A percentile compares a stretch with the other conserved stretches of the same genome.
Evolutionary conservation across 768 basidiomycete species (phyloP).

Genomic region (Cyclocybe cylindracea): DNA sequence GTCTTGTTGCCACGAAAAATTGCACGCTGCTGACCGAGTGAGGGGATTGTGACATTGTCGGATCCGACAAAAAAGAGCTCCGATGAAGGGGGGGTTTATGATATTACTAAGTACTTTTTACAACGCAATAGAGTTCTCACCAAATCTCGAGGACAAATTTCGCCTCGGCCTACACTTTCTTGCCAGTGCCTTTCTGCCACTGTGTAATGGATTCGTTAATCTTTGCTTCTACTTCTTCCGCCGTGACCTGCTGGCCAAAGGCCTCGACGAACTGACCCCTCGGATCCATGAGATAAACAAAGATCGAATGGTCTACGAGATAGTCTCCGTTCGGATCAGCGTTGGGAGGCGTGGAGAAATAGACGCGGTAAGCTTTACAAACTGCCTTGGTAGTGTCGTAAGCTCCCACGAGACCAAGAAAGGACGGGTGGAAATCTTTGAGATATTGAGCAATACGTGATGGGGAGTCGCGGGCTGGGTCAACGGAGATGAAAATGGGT

Average conservation of each 20-base stretch:
- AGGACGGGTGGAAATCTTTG: constrained; percentile 87
- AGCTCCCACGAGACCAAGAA: constrained; percentile 84
- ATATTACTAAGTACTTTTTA: constrained; percentile 12
- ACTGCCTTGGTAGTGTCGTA: constrained; percentile 82
- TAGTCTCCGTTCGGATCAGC: constrained; percentile 91
- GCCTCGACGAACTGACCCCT: constrained; percentile 93
- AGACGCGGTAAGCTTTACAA: constrained; percentile 96
- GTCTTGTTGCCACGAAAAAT: too few relatives aligned
- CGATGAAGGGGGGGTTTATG: constrained; percentile 7
- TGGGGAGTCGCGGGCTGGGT: constrained; percentile 86
- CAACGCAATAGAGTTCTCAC: constrained; percentile 8
- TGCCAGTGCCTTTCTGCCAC: constrained; percentile 43
- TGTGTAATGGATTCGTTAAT: constrained; percentile 50
- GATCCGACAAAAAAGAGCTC: too few relatives aligned
- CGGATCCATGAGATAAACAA: constrained; percentile 98
- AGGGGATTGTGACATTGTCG: too few relatives aligned
- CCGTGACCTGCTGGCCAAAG: constrained; percentile 81
- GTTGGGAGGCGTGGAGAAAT: constrained; percentile 93
- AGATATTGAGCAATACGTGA: constrained; percentile 64
- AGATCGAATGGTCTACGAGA: constrained; percentile 95
- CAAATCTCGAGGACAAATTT: not conserved
- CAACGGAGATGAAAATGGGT: constrained; percentile 95
- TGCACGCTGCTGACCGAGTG: too few relatives aligned
- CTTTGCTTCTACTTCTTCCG: constrained; percentile 66
- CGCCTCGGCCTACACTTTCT: constrained; percentile 22